Base-by-base conservation (phyloP, 306 rosid genomes). In the Amphicarpaea edgeworthii region DNA sequence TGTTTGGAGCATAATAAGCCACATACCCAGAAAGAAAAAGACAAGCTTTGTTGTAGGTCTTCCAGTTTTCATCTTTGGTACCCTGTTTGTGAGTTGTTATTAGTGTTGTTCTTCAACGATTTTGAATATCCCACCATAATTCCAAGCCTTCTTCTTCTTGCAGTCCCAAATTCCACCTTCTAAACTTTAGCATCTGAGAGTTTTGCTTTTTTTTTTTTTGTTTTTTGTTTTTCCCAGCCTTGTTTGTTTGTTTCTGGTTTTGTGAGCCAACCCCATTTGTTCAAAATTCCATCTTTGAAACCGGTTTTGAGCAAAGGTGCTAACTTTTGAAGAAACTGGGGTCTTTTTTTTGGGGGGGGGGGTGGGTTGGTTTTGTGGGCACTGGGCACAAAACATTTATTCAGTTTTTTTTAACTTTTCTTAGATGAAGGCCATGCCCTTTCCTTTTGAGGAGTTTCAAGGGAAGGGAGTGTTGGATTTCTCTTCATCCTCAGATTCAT, bases 341-440 rank as follows among this genome's bases (percentile, higher is more conserved):
- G 91, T 83, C 78, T 82, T 79, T 24, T 49, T 84, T 58, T n/a
- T n/a, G n/a, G n/a, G n/a, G n/a, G n/a, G n/a, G n/a, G n/a, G n/a
- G 77, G 66, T 66, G 80, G 75, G 59, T 80, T 79, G 87, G 76
- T 57, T 77, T 68, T 70, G 76, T 83, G 70, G 79, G 64, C 78
- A 55, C 73, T 50, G 15, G 57, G n/a, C n/a, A n/a, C n/a, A n/a
- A 7, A 4, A 16, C 58, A 19, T 12, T 54, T 80, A 26, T 61
- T 83, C n/a, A 19, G 12, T n/a, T n/a, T n/a, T n/a, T n/a, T n/a
- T 45, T 60, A 55, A 24, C 55, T 87, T 87, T 72, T 43, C 55
- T 64, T 89, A 87, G 97, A 93, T 91, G 97, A 93, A 89, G 96
- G 98, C 92, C 88, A 87, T 89, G 93, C 97, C 93, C 97, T 86